Conservation (phyloP, 306 rosid species). For the Citrullus mucosospermus region DNA sequence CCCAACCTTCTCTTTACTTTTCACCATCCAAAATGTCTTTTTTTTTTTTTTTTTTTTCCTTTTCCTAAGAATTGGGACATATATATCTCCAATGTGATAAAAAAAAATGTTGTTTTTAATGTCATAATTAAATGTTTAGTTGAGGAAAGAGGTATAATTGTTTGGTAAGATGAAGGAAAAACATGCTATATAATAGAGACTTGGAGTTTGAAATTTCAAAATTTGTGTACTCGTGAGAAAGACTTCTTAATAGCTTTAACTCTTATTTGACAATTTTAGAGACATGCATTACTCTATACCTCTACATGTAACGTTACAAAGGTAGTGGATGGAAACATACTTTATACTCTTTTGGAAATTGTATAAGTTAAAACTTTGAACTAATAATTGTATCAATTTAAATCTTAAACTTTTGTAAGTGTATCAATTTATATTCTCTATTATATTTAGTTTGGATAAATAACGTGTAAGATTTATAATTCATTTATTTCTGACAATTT, state of each 20-base stretch:
- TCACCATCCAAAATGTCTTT: not conserved
- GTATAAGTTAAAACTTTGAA: too few species aligned
- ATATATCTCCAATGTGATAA: not conserved
- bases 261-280: not conserved
- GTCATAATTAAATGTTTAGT: not conserved
- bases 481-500: too few species aligned
- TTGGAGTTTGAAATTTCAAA: not conserved
- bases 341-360: not conserved
- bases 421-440: too few species aligned
- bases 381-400: too few species aligned
- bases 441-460: too few species aligned
- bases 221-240: not conserved
- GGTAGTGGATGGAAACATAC: not conserved
- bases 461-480: too few species aligned
- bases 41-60: not conserved
- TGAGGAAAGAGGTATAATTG: not conserved
- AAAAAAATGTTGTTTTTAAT: not conserved
- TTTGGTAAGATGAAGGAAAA: not conserved
- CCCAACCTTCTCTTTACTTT: not conserved
- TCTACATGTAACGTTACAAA: not conserved
- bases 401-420: too few species aligned
- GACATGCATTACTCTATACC: not conserved
- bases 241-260: too few species aligned
- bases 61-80: not conserved
- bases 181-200: not conserved